phyloP scores from a whole-genome alignment of 352 stramenopile species.

The Aphanomyces astaci region DNA sequence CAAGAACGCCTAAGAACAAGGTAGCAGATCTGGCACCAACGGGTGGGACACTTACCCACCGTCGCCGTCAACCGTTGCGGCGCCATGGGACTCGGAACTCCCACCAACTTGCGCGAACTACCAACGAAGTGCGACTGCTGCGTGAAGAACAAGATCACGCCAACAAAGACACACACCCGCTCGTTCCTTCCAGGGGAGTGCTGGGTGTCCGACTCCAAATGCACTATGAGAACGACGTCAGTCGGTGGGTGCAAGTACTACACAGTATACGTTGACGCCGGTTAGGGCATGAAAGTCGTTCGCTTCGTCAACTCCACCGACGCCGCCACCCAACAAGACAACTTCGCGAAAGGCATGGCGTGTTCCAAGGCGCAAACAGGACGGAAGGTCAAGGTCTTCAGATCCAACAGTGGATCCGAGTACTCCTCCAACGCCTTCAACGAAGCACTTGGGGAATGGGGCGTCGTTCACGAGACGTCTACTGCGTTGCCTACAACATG shows the following conservation, averaged over 20 bases:
- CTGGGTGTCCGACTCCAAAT: not conserved
- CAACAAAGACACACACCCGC: not conserved
- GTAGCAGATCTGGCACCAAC: not conserved
- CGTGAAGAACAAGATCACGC: not conserved
- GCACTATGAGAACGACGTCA: not conserved
- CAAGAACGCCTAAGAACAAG: too few relatives aligned
- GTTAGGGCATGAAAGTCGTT: not conserved
- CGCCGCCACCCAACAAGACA: not conserved
- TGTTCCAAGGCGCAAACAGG: constrained; percentile 25
- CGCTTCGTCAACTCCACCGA: constrained; percentile 16
- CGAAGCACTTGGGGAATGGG: constrained; percentile 4
- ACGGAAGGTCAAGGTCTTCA: constrained; percentile 24
- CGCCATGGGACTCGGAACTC: not conserved
- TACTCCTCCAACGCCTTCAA: constrained; percentile 27
- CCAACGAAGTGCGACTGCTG: not conserved
- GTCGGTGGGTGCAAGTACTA: not conserved
- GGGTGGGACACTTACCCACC: not conserved
- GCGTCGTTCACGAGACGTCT: constrained; percentile 29
- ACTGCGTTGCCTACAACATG: constrained; percentile 29
- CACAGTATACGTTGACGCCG: not conserved
- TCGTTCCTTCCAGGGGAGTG: not conserved
- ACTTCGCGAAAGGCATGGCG: not conserved
- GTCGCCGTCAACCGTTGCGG: not conserved
- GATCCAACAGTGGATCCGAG: constrained; percentile 30
- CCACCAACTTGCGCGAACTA: not conserved